These are phyloP conservation scores for Globisporangium lucens DNA, from an alignment of 352 stramenopile species.

Conservation along the genomic window DNA sequence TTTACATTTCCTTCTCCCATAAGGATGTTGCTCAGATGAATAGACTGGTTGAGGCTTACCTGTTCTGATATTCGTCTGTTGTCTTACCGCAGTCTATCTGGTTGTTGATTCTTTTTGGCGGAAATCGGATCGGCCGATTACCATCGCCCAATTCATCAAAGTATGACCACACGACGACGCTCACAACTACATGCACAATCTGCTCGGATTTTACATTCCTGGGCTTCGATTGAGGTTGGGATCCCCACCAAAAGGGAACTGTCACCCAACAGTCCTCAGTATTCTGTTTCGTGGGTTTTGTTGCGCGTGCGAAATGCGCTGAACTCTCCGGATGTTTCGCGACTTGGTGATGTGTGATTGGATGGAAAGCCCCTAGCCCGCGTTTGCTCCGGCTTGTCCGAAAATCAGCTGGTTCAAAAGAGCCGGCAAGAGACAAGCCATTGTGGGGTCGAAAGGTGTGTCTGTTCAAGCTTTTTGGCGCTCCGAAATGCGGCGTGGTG, in stretches of 20 bases:
- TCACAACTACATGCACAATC: too few species aligned
- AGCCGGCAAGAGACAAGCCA: constrained; percentile 1
- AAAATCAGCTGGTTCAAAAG: constrained; percentile 9
- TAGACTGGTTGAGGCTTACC: neutral
- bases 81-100: neutral
- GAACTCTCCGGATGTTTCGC: constrained; percentile 1
- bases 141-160: neutral
- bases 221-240: neutral
- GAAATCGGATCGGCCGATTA: constrained; percentile 5
- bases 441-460: neutral
- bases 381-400: neutral
- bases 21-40: neutral
- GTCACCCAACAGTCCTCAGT: neutral
- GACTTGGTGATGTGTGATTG: neutral
- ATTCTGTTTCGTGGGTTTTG: constrained; percentile 4
- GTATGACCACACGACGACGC: neutral
- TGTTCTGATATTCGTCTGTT: neutral
- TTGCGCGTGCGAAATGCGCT: constrained; percentile 3
- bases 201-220: constrained; percentile 3
- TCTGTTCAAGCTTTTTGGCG: neutral
- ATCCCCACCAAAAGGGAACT: neutral
- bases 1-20: neutral
- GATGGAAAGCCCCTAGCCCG: neutral
- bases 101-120: neutral
- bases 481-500: neutral